phyloP scores from a whole-genome alignment of 345 rosid genomes.

The Acer negundo region DNA sequence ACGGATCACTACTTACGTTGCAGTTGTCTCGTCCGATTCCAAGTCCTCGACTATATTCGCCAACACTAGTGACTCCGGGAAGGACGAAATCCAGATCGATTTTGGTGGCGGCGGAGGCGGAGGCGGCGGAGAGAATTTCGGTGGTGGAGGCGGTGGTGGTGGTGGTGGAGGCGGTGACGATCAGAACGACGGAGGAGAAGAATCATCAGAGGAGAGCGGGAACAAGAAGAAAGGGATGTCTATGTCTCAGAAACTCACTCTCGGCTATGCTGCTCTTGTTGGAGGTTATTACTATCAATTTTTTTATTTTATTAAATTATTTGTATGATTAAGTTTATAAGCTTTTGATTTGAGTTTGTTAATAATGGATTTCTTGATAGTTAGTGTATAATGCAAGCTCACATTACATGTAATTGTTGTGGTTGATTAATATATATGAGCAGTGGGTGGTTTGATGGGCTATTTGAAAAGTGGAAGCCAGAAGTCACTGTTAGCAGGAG shows the following conservation, averaged over 20 bases:
- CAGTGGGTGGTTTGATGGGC: slow-evolving; percentile 92
- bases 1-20: slow-evolving; percentile 13
- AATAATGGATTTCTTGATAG: not conserved
- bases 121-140: slow-evolving; percentile 18
- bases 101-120: slow-evolving; percentile 16
- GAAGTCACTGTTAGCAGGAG: slow-evolving; percentile 80
- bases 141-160: slow-evolving; percentile 12
- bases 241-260: slow-evolving; percentile 66
- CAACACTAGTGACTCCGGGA: slow-evolving; percentile 23
- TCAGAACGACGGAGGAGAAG: slow-evolving; percentile 32
- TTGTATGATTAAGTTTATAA: not conserved
- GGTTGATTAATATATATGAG: slow-evolving; percentile 7
- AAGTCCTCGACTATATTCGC: slow-evolving; percentile 27
- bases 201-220: slow-evolving; percentile 32
- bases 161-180: slow-evolving; percentile 26
- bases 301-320: not conserved
- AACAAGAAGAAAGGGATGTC: slow-evolving; percentile 51
- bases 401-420: not conserved
- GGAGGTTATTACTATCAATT: slow-evolving; percentile 47
- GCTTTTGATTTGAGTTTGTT: not conserved
- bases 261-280: slow-evolving; percentile 62
- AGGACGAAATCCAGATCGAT: slow-evolving; percentile 32
- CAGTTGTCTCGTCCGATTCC: slow-evolving; percentile 30
- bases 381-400: not conserved
- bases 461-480: slow-evolving; percentile 86